A percentile compares a stretch with the other conserved stretches of the same genome.
Evolutionary conservation across 768 basidiomycete species (phyloP).

Genomic region (Floccularia luteovirens): DNA sequence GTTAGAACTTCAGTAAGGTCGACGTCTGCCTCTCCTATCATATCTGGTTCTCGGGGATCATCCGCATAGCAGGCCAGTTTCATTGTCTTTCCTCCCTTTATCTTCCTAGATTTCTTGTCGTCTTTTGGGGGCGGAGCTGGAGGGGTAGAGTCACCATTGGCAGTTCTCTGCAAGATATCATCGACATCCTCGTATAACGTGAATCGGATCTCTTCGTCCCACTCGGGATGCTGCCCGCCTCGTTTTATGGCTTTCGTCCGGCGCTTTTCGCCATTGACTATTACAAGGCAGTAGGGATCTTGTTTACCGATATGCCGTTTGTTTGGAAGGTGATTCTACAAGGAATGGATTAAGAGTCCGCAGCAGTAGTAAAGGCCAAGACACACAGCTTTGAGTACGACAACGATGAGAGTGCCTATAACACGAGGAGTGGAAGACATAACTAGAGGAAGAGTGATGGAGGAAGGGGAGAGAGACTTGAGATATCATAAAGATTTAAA

Average conservation of each 20-base stretch:
- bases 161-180: slow-evolving; percentile 38
- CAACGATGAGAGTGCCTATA: slow-evolving; percentile 90
- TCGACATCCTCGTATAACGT: slow-evolving; percentile 73
- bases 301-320: slow-evolving; percentile 94
- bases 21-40: slow-evolving; percentile 88
- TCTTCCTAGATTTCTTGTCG: slow-evolving; percentile 32
- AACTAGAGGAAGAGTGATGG: slow-evolving; percentile 9
- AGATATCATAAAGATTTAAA: slow-evolving; percentile 6
- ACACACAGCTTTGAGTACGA: slow-evolving; percentile 90
- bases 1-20: slow-evolving; percentile 87
- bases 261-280: slow-evolving; percentile 74
- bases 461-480: slow-evolving; percentile 5
- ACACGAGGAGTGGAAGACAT: slow-evolving; percentile 62
- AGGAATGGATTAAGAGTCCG: slow-evolving; percentile 12
- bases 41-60: slow-evolving; percentile 89
- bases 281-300: slow-evolving; percentile 87
- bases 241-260: slow-evolving; percentile 92
- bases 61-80: slow-evolving; percentile 88
- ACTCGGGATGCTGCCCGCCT: slow-evolving; percentile 97
- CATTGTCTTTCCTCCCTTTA: slow-evolving; percentile 72
- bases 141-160: slow-evolving; percentile 36
- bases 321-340: slow-evolving; percentile 81
- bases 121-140: slow-evolving; percentile 69
- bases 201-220: slow-evolving; percentile 98
- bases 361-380: slow-evolving; percentile 6